A percentile compares a stretch with the other conserved stretches of the same genome.
Conservation (phyloP, 768 basidiomycete genomes). For the Boletus coccyginus region DNA sequence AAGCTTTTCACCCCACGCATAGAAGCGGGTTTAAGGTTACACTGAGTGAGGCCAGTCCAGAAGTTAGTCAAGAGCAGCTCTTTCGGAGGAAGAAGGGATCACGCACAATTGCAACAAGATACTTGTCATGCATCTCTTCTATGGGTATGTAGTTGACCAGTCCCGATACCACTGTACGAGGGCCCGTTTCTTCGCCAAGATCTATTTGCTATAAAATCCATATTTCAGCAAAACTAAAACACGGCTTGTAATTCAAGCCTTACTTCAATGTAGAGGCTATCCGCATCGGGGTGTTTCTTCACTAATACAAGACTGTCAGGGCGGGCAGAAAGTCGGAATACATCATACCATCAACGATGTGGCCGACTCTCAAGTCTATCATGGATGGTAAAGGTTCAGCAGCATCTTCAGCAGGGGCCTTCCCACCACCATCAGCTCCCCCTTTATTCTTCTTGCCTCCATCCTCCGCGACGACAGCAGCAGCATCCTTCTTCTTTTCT, state of each 20-base stretch:
- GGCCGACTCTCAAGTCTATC: slow-evolving; percentile 95
- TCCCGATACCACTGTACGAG: slow-evolving; percentile 94
- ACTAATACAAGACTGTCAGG: slow-evolving; percentile 46
- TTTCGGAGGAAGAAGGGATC: neutral
- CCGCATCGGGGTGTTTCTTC: slow-evolving; percentile 95
- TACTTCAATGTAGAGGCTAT: slow-evolving; percentile 94
- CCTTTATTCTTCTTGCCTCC: slow-evolving; percentile 42
- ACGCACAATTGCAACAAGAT: slow-evolving; percentile 79
- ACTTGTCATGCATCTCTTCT: slow-evolving; percentile 85
- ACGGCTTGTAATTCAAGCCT: slow-evolving; percentile 8
- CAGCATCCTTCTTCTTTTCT: slow-evolving; percentile 62
- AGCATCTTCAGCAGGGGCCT: slow-evolving; percentile 52
- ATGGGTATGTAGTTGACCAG: slow-evolving; percentile 96
- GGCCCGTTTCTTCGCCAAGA: slow-evolving; percentile 91
- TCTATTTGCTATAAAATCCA: slow-evolving; percentile 77
- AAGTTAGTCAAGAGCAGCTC: neutral
- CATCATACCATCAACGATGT: slow-evolving; percentile 80
- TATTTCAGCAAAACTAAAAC: neutral
- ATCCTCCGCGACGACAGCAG: slow-evolving; percentile 18
- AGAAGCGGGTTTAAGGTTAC: slow-evolving; percentile 91
- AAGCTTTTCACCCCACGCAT: slow-evolving; percentile 99
- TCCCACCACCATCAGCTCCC: slow-evolving; percentile 27
- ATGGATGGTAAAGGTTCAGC: slow-evolving; percentile 91
- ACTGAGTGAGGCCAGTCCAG: slow-evolving; percentile 39
- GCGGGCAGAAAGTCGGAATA: neutral